A percentile compares a stretch with the other conserved stretches of the same genome.
Evolutionary conservation across 306 rosid species (phyloP).

Genomic region (Echinosophora koreensis): DNA sequence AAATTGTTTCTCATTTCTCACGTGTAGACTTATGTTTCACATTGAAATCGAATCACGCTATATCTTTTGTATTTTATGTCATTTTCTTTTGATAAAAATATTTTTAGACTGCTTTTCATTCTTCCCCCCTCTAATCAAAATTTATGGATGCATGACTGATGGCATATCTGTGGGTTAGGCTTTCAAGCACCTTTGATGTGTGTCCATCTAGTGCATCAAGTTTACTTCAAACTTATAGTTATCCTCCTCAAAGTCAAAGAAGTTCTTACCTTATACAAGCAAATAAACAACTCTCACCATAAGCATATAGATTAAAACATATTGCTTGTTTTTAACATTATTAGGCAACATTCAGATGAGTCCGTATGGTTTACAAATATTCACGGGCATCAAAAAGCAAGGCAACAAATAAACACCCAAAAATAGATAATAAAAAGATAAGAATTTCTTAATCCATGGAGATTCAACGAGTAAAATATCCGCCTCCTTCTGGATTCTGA

Average conservation of each 20-base stretch:
- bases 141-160: too few relatives aligned
- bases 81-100: too few relatives aligned
- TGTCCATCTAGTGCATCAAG: too few relatives aligned
- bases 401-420: neutral
- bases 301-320: constrained; percentile 24
- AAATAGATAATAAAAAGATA: neutral
- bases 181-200: too few relatives aligned
- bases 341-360: neutral
- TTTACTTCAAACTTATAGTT: too few relatives aligned
- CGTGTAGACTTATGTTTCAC: too few relatives aligned
- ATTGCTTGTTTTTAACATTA: constrained; percentile 33
- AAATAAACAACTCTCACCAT: constrained; percentile 14
- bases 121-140: too few relatives aligned
- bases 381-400: constrained; percentile 20
- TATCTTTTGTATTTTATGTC: too few relatives aligned
- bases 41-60: too few relatives aligned
- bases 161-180: too few relatives aligned
- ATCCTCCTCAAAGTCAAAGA: neutral
- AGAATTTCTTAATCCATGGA: neutral
- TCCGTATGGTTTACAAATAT: constrained; percentile 8
- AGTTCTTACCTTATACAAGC: neutral
- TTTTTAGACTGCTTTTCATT: too few relatives aligned
- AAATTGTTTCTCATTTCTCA: too few relatives aligned
- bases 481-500: constrained; percentile 54
- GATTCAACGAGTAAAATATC: constrained; percentile 32